Conservation (phyloP, 2,329 filamentous ascomycete genomes). For the Didymella pomorum region DNA sequence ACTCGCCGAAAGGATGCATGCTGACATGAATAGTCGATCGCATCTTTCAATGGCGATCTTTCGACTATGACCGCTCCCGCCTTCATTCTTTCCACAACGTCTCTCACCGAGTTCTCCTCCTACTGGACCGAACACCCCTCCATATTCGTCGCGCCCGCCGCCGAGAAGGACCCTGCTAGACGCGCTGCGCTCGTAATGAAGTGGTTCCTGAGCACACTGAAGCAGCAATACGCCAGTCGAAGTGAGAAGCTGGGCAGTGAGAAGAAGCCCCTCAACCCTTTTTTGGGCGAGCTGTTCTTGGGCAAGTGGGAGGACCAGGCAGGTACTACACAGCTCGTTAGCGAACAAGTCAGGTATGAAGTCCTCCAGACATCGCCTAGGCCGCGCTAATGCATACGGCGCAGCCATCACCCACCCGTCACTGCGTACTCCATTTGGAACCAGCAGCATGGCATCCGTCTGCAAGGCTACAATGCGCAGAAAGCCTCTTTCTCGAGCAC, state of each 20-base stretch:
- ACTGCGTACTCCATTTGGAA: constrained; percentile 96
- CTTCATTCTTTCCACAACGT: constrained; percentile 63
- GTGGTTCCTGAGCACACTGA: constrained; percentile 94
- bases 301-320: constrained; percentile 86
- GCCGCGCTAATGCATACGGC: constrained; percentile 20
- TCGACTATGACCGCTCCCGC: constrained; percentile 65
- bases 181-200: constrained; percentile 88
- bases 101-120: constrained; percentile 64
- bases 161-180: constrained; percentile 80
- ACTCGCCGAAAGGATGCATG: constrained; percentile 6
- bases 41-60: constrained; percentile 64
- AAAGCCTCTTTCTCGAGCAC: constrained; percentile 94
- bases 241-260: constrained; percentile 88
- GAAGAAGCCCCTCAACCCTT: constrained; percentile 98
- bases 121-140: constrained; percentile 65
- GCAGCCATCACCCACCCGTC: constrained; percentile 86
- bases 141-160: constrained; percentile 82
- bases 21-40: constrained; percentile 55
- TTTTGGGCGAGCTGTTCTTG: constrained; percentile 92
- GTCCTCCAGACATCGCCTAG: too few species aligned
- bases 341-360: constrained; percentile 84
- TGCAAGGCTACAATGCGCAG: constrained; percentile 91
- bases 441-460: constrained; percentile 76
- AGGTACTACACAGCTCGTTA: constrained; percentile 85
- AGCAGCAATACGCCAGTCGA: constrained; percentile 78